A percentile compares a stretch with the other conserved stretches of the same genome.
These are phyloP conservation scores for Pythium phragmiticola DNA, from an alignment of 352 stramenopile genomes.

Conservation along the genomic window DNA sequence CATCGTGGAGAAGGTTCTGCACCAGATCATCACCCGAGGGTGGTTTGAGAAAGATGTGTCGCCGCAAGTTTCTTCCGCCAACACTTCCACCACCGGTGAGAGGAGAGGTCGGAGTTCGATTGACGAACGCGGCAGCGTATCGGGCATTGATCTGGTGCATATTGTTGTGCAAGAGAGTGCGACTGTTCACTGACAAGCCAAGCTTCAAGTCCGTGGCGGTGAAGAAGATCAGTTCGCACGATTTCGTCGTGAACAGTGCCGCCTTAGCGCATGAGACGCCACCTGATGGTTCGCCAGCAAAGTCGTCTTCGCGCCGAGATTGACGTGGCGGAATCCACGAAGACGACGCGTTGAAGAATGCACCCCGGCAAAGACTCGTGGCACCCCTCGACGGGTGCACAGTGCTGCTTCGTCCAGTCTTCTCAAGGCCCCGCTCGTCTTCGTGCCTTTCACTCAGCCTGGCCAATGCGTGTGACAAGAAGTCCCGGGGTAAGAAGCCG, in stretches of 20 bases:
- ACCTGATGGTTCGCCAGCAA: constrained; percentile 25
- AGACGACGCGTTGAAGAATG: constrained; percentile 52
- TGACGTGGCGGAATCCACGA: constrained; percentile 49
- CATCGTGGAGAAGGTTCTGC: constrained; percentile 16
- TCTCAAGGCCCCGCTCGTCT: background rate
- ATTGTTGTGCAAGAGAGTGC: constrained; percentile 40
- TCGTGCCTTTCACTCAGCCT: constrained; percentile 15
- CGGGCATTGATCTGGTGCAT: constrained; percentile 21
- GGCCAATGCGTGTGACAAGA: constrained; percentile 22
- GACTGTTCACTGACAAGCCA: constrained; percentile 36
- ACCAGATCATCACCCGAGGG: constrained; percentile 18
- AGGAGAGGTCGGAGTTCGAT: background rate
- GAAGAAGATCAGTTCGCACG: constrained; percentile 55
- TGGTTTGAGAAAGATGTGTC: constrained; percentile 19
- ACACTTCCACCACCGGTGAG: background rate
- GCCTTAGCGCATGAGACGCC: constrained; percentile 43
- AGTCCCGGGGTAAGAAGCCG: constrained; percentile 47
- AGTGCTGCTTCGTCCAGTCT: background rate
- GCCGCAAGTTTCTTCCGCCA: constrained; percentile 9
- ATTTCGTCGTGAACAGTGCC: constrained; percentile 37
- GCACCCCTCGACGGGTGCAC: background rate
- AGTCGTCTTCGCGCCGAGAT: constrained; percentile 22
- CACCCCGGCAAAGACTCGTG: constrained; percentile 28
- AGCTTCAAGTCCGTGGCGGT: constrained; percentile 37
- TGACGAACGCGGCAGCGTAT: background rate